Conservation (phyloP, 306 rosid species). For the Sicyos baderoa region DNA sequence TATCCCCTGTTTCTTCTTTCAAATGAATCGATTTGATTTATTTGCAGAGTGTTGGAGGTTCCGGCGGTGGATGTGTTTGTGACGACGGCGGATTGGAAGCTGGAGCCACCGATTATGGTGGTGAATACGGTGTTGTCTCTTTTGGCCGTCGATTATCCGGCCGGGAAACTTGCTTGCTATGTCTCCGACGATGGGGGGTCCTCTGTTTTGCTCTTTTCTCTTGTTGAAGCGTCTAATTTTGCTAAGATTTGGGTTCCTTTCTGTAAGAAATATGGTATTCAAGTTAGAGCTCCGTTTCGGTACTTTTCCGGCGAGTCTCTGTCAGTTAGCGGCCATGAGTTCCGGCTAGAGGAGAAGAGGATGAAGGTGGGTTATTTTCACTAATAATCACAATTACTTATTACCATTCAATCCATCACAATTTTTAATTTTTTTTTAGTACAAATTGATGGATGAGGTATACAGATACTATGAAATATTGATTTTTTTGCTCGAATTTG, state of each 20-base stretch:
- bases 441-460: no score
- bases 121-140: slow-evolving; percentile 55
- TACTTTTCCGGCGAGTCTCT: slow-evolving; percentile 28
- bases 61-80: slow-evolving; percentile 63
- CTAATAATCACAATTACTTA: no score
- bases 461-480: no score
- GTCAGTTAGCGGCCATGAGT: slow-evolving; percentile 8
- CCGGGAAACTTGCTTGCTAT: slow-evolving; percentile 56
- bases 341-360: slow-evolving; percentile 29
- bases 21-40: not conserved
- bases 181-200: slow-evolving; percentile 77
- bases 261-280: slow-evolving; percentile 45
- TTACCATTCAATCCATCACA: no score
- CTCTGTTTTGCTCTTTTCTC: slow-evolving; percentile 33
- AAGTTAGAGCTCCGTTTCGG: slow-evolving; percentile 54
- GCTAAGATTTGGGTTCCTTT: slow-evolving; percentile 62
- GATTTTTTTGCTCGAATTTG: no score
- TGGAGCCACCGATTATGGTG: slow-evolving; percentile 56
- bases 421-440: no score
- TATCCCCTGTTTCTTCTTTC: not conserved
- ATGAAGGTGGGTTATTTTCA: not conserved
- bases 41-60: slow-evolving; percentile 37
- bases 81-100: slow-evolving; percentile 51
- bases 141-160: slow-evolving; percentile 60
- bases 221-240: slow-evolving; percentile 44